A percentile compares a stretch with the other conserved stretches of the same genome.
These are phyloP conservation scores for Xylaria scruposa DNA, from an alignment of 495 filamentous ascomycete species.

Conservation along the genomic window DNA sequence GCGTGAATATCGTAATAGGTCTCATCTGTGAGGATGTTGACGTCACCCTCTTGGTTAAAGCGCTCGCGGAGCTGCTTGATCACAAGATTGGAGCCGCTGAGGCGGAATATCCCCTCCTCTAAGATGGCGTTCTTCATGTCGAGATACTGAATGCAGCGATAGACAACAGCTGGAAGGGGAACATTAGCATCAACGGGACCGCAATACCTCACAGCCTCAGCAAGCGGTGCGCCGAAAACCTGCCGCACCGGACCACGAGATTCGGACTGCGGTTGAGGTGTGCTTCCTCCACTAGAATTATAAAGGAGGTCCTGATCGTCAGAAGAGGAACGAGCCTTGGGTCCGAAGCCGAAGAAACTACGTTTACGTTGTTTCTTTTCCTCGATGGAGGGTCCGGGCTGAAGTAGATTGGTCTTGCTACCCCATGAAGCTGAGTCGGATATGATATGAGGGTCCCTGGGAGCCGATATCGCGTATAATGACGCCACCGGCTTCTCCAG, in stretches of 20 bases:
- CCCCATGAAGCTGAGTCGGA: conserved; percentile 89
- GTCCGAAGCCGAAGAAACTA: conserved; percentile 91
- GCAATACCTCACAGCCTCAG: conserved; percentile 84
- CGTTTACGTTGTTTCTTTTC: conserved; percentile 86
- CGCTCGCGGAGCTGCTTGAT: conserved; percentile 89
- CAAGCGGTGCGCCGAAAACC: conserved; percentile 85
- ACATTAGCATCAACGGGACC: conserved; percentile 72
- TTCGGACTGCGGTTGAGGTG: conserved; percentile 44
- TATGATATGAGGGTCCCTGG: conserved; percentile 85
- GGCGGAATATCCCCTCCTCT: conserved; percentile 95
- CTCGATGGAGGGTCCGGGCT: conserved; percentile 61
- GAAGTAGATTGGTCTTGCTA: conserved; percentile 63
- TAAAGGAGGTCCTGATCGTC: conserved; percentile 57
- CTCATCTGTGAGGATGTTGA: conserved; percentile 83
- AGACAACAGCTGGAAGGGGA: conserved; percentile 91
- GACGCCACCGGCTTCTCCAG: conserved; percentile 44
- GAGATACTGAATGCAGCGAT: conserved; percentile 94
- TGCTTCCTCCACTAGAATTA: conserved; percentile 42
- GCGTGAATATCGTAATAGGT: conserved; percentile 96
- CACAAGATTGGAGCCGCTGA: conserved; percentile 92
- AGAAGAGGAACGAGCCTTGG: conserved; percentile 56
- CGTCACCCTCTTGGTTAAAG: conserved; percentile 93
- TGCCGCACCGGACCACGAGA: conserved; percentile 67
- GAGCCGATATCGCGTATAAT: conserved; percentile 77
- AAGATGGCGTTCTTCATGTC: conserved; percentile 78